A percentile compares a stretch with the other conserved stretches of the same genome.
These are phyloP conservation scores for Geoglossum glabrum DNA, from an alignment of 495 filamentous ascomycete species.

Conservation along the genomic window DNA sequence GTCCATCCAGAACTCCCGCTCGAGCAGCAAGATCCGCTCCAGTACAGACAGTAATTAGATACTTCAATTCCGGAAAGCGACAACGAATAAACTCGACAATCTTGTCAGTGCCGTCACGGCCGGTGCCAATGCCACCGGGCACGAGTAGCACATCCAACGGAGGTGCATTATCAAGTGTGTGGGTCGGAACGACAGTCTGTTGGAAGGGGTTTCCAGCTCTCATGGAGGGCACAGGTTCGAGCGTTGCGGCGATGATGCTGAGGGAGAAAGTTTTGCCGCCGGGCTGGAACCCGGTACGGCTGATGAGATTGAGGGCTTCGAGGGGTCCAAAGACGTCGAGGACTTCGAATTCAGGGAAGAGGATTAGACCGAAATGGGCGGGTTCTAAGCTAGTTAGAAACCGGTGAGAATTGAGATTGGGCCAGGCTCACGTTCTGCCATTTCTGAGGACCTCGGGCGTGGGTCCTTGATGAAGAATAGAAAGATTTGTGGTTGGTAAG, in stretches of 20 bases:
- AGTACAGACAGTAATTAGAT: constrained; percentile 41
- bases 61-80: constrained; percentile 18
- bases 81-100: constrained; percentile 25
- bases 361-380: constrained; percentile 12
- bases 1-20: constrained; percentile 36
- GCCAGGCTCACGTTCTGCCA: too few species aligned
- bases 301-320: constrained; percentile 35
- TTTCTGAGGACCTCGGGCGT: too few species aligned
- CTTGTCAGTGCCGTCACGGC: constrained; percentile 18
- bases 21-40: constrained; percentile 30
- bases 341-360: constrained; percentile 29
- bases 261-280: constrained; percentile 19
- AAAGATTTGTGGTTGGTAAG: too few species aligned
- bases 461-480: too few species aligned
- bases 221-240: constrained; percentile 14
- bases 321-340: constrained; percentile 40
- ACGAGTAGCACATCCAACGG: constrained; percentile 43
- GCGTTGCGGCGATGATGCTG: constrained; percentile 28
- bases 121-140: constrained; percentile 39
- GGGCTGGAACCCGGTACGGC: constrained; percentile 17
- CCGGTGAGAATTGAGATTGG: too few species aligned
- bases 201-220: constrained; percentile 15
- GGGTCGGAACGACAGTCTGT: constrained; percentile 36
- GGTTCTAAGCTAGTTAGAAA: neutral
- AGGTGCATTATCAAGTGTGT: constrained; percentile 30